Evolutionary conservation across 805 yeast genomes (phyloP).

Genomic region (Saccharomycopsis selenospora): DNA sequence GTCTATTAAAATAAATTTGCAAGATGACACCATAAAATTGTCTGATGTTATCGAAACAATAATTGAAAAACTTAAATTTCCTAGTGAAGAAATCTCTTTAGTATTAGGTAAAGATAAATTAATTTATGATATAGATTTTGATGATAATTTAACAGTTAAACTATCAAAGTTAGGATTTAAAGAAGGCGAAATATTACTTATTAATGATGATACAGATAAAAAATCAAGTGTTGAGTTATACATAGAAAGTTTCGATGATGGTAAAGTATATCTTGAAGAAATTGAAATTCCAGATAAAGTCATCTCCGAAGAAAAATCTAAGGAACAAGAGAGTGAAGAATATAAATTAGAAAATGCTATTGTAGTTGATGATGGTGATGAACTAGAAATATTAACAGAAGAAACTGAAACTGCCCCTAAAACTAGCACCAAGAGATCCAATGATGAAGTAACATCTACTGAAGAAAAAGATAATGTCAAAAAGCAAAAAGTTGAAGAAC

Average conservation of each 20-base stretch:
- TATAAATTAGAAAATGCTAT: constrained; percentile 1
- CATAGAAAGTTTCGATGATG: constrained; percentile 27
- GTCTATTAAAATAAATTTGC: constrained; percentile 32
- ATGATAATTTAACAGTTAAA: constrained; percentile 53
- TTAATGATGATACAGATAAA: constrained; percentile 75
- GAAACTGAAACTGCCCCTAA: neutral
- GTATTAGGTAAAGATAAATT: constrained; percentile 53
- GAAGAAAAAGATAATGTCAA: neutral
- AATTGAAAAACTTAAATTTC: constrained; percentile 44
- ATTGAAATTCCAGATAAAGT: constrained; percentile 13
- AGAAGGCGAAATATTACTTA: constrained; percentile 55
- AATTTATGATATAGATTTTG: constrained; percentile 81
- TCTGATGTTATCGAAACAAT: constrained; percentile 46
- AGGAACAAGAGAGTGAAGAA: neutral
- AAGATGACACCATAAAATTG: constrained; percentile 33
- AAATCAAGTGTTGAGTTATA: constrained; percentile 59
- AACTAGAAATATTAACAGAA: constrained; percentile 6
- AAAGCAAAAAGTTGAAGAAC: neutral
- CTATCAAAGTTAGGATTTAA: constrained; percentile 48
- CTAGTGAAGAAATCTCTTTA: constrained; percentile 46
- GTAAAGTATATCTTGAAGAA: constrained; percentile 1
- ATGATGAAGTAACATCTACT: neutral
- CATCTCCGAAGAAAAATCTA: neutral
- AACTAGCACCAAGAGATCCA: constrained; percentile 5
- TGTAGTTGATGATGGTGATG: constrained; percentile 7